Conservation (phyloP, 1,139 yeast genomes). For the Debaryomycetaceae sp. region DNA sequence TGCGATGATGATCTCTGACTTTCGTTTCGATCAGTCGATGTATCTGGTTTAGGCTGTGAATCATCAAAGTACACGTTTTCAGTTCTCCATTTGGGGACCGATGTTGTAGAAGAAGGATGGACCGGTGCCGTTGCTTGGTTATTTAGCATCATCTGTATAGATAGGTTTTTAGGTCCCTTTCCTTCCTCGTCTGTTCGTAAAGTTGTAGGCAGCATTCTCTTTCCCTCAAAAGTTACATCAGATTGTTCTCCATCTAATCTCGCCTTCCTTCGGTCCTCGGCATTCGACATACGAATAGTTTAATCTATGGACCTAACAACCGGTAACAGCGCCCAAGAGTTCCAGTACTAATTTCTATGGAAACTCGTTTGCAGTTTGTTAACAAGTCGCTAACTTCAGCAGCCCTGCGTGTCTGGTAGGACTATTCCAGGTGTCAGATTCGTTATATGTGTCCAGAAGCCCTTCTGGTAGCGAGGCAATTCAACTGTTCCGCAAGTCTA, state of each 20-base stretch:
- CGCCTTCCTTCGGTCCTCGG: neutral
- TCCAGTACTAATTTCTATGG: too few relatives aligned
- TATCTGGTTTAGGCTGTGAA: neutral
- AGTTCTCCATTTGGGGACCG: neutral
- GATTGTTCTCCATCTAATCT: neutral
- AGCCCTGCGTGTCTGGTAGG: too few relatives aligned
- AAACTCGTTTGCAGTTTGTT: too few relatives aligned
- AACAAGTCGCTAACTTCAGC: too few relatives aligned
- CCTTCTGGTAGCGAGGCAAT: too few relatives aligned
- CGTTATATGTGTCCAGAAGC: too few relatives aligned
- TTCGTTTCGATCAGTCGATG: neutral
- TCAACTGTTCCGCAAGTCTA: too few relatives aligned
- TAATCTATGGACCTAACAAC: neutral
- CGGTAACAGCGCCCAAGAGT: too few relatives aligned
- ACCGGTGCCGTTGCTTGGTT: slow-evolving; percentile 1
- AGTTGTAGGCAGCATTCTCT: neutral
- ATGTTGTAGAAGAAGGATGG: neutral
- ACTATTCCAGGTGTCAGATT: too few relatives aligned
- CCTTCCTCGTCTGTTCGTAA: neutral
- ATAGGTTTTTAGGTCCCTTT: slow-evolving; percentile 7
- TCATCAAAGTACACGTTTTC: neutral
- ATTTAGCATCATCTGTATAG: slow-evolving; percentile 11
- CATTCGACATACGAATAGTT: neutral
- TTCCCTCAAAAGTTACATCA: neutral
- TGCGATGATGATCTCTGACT: neutral